phyloP scores from a whole-genome alignment of 2,329 filamentous ascomycete species.

The Scytalidium sp. region DNA sequence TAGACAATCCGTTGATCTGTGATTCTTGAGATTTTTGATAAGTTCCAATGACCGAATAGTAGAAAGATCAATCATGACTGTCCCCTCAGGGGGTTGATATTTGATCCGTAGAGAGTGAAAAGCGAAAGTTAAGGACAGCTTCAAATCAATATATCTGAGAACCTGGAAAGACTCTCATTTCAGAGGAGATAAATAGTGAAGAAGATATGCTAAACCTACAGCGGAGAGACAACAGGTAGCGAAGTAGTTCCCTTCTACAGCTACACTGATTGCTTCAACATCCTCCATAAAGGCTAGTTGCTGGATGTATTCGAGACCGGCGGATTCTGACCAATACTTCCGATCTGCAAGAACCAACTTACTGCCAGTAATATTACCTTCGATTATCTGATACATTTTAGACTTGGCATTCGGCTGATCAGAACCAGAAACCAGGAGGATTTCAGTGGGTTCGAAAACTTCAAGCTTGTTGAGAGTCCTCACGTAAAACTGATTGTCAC shows the following conservation, averaged over 20 bases:
- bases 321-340: conserved; percentile 77
- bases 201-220: conserved; percentile 45
- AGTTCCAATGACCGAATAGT: conserved; percentile 86
- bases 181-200: background rate
- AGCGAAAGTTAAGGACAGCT: conserved; percentile 65
- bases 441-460: conserved; percentile 74
- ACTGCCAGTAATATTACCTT: conserved; percentile 65
- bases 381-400: conserved; percentile 70
- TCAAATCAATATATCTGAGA: conserved; percentile 75
- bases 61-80: conserved; percentile 93
- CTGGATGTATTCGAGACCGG: conserved; percentile 74
- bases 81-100: conserved; percentile 84
- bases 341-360: conserved; percentile 66
- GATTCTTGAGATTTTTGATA: conserved; percentile 77
- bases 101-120: conserved; percentile 80
- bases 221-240: conserved; percentile 83
- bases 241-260: conserved; percentile 80
- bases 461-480: conserved; percentile 83
- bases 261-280: conserved; percentile 75
- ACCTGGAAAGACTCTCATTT: conserved; percentile 46
- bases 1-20: conserved; percentile 77
- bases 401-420: conserved; percentile 64
- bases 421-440: conserved; percentile 74
- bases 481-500: conserved; percentile 88
- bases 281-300: conserved; percentile 78